phyloP scores from a whole-genome alignment of 2,329 filamentous ascomycete genomes.

The Fusarium pseudoanthophilum region DNA sequence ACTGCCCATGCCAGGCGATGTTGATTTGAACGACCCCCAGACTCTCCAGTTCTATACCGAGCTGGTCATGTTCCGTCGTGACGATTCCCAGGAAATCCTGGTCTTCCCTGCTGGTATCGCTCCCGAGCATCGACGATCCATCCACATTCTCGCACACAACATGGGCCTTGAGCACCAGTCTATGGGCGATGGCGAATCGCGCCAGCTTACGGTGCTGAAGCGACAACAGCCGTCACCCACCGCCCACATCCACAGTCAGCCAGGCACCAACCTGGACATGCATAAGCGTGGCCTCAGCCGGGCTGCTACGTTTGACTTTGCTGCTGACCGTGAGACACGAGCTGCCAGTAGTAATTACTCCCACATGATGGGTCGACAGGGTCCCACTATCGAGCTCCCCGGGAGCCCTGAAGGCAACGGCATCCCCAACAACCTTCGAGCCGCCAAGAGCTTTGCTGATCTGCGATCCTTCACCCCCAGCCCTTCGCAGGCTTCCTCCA shows the following conservation, averaged over 20 bases:
- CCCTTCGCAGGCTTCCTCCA: constrained; percentile 84
- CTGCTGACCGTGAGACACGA: constrained; percentile 77
- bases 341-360: constrained; percentile 73
- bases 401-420: constrained; percentile 74
- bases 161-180: constrained; percentile 93
- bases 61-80: constrained; percentile 87
- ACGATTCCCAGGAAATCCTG: constrained; percentile 78
- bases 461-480: constrained; percentile 95
- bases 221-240: constrained; percentile 64
- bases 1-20: constrained; percentile 60
- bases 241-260: constrained; percentile 65
- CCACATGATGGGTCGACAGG: constrained; percentile 80
- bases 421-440: constrained; percentile 83
- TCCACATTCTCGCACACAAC: constrained; percentile 94
- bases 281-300: constrained; percentile 88
- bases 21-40: constrained; percentile 91
- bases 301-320: constrained; percentile 97
- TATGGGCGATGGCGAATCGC: constrained; percentile 85
- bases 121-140: constrained; percentile 85
- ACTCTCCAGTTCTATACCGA: constrained; percentile 92
- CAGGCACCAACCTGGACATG: constrained; percentile 76
- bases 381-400: constrained; percentile 87
- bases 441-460: constrained; percentile 96
- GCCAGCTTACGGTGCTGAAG: constrained; percentile 91
- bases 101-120: constrained; percentile 85